phyloP scores from a whole-genome alignment of 306 rosid genomes.

The Abrus pulchellus region DNA sequence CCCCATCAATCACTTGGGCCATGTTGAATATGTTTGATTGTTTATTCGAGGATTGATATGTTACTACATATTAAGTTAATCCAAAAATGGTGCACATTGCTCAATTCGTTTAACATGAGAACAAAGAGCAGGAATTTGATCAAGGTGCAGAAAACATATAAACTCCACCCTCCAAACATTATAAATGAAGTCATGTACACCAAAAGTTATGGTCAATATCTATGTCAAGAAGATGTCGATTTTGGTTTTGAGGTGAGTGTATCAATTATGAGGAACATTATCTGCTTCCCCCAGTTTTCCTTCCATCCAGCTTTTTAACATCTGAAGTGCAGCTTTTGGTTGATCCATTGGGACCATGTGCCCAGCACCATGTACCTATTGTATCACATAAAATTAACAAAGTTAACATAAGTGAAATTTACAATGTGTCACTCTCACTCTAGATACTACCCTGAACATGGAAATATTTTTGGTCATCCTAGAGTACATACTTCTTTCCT shows the following conservation, averaged over 20 bases:
- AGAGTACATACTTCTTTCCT: too few species aligned
- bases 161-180: neutral
- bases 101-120: too few species aligned
- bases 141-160: neutral
- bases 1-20: too few species aligned
- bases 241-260: neutral
- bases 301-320: constrained; percentile 77
- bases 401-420: constrained; percentile 1
- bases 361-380: constrained; percentile 75
- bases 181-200: neutral
- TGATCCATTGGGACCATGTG: constrained; percentile 99
- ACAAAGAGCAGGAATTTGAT: neutral
- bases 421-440: neutral
- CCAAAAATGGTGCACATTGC: too few species aligned
- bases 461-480: too few species aligned
- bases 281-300: constrained; percentile 51
- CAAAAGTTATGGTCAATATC: constrained; percentile 2
- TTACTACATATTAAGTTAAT: too few species aligned
- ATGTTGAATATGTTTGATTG: neutral
- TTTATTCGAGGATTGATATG: neutral
- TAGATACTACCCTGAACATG: neutral
- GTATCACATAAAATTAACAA: neutral
- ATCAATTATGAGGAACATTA: constrained; percentile 47
- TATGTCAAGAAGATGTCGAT: too few species aligned
- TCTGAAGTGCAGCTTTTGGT: constrained; percentile 82